Base-by-base conservation (phyloP, 2,329 filamentous ascomycete species). In the Neonectria punicea region DNA sequence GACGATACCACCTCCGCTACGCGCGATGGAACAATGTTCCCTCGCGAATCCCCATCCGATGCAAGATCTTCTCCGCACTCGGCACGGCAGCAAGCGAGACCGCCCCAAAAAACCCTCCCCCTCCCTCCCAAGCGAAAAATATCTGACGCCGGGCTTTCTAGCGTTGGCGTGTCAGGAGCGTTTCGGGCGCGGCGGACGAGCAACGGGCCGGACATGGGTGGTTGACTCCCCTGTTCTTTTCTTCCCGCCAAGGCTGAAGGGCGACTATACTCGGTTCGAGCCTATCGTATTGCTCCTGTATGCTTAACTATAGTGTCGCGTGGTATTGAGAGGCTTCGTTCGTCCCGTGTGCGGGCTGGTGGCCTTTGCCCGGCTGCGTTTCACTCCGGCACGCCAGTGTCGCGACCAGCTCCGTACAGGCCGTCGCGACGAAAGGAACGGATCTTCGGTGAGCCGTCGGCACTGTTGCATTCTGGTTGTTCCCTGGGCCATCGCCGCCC, bases 111-210 rank as follows among this genome's bases (percentile, higher is more conserved):
- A 25, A 6, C 5, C 25, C 3, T 5, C 5, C 25, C 25, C 25
- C 25, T 25, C 25, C 25, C 50, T 44, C 20, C 11, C 41, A 34
- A 25, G 36, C 32, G 34, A 30, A 56, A 50, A 56, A 50, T 44
- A 50, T 44, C 44, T 43, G 53, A 49, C 22, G 51, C 47, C 22
- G 41, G n/a, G 44, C 20, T 34, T 41, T 41, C 36, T 50, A n/a
- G 53, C 7, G 22, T 30, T 47, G 30, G 61, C 16, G 61, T 63
- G 30, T 63, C 61, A 63, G 39, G 55, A 59, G 30, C 25, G 61
- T 63, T 63, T 63, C 61, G 61, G 22, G 36, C n/a, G 32, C 28
- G 11, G 56, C 61, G 61, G 61, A 58, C 44, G 20, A 51, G 28
- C 39, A 13, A 22, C 49, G 49, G 57, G 57, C 57, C 57, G 54